Evolutionary conservation across 192 early-diverging fungal species (phyloP).

Genomic region (Mortierella claussenii): DNA sequence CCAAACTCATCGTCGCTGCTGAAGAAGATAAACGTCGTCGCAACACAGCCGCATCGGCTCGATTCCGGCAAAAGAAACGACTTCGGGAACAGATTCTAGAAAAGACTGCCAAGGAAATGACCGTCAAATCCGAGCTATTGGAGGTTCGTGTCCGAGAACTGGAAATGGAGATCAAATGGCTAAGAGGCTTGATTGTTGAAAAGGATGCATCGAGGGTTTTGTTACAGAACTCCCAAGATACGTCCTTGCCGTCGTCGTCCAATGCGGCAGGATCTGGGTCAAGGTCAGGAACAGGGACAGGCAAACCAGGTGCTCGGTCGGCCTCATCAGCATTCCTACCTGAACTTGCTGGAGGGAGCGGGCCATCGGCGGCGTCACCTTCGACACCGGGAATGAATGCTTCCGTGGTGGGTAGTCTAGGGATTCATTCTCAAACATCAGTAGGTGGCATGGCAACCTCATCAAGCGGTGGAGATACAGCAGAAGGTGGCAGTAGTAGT

Average conservation of each 20-base stretch:
- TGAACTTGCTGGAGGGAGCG: no score
- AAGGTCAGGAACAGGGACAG: no score
- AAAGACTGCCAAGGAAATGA: constrained; percentile 84
- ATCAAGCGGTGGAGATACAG: no score
- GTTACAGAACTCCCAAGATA: no score
- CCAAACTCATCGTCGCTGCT: constrained; percentile 47
- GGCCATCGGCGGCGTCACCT: no score
- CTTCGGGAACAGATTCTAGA: constrained; percentile 90
- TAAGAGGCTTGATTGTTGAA: constrained; percentile 75
- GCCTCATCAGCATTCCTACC: background rate
- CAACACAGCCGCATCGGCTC: constrained; percentile 95
- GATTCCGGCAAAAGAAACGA: constrained; percentile 97
- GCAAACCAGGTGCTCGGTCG: background rate
- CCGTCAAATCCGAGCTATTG: constrained; percentile 73
- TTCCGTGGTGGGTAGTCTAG: no score
- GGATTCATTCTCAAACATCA: no score
- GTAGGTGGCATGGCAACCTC: no score
- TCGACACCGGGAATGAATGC: no score
- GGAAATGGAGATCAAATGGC: constrained; percentile 93
- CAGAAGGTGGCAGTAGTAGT: background rate
- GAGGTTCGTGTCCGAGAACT: constrained; percentile 86
- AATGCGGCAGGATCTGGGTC: no score
- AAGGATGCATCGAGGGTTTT: constrained; percentile 27
- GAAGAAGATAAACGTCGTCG: constrained; percentile 92
- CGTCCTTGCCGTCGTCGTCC: no score